Base-by-base conservation (phyloP, 371 early-diverging fungal genomes). In the Actinomortierella ambigua region DNA sequence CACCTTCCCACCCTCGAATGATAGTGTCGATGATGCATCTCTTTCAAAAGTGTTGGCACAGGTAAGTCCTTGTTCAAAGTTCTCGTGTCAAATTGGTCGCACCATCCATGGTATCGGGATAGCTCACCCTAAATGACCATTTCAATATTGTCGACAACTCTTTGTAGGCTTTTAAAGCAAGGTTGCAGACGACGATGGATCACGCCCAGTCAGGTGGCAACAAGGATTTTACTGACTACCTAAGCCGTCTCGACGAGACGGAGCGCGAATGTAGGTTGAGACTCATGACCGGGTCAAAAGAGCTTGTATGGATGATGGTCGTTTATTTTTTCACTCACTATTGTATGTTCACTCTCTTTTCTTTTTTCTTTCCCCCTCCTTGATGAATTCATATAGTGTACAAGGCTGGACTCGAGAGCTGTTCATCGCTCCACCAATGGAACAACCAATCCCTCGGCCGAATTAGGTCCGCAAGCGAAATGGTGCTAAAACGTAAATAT, bases 361-460 rank as follows among this genome's bases (percentile, higher is more conserved):
- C 22, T 46, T 8, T 22, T 40, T 55, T 20, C 27, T 50, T 43
- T 27, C 2, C 42, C n/a, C 18, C 47, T 18, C 23, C 22, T 24
- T 14, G 23, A 3, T 18, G 44, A 20, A 7, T 46, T 34, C 50
- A n/a, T 23, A 4, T 53, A 73, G 73, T 73, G n/a, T 73, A 73
- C 55, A 66, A 57, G 28, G 73, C 73, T 47, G 73, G 73, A 57
- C 46, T 73, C 40, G 73, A 73, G 39, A 65, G 73, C 20, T 59
- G 63, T 27, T 63, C 73, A 18, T 73, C 67, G 0, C 41, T 73
- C 23, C 63, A 63, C 53, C 73, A 73, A 11, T 73, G 73, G 73
- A 73, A 73, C 50, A 66, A 73, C 15, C 73, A 73, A 8, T 73
- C 73, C 1, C 66, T 73, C 57, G 73, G 73, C 46, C 58, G 73